Evolutionary conservation across 257 asterid genomes (phyloP).

Genomic region (Misopates orontium): DNA sequence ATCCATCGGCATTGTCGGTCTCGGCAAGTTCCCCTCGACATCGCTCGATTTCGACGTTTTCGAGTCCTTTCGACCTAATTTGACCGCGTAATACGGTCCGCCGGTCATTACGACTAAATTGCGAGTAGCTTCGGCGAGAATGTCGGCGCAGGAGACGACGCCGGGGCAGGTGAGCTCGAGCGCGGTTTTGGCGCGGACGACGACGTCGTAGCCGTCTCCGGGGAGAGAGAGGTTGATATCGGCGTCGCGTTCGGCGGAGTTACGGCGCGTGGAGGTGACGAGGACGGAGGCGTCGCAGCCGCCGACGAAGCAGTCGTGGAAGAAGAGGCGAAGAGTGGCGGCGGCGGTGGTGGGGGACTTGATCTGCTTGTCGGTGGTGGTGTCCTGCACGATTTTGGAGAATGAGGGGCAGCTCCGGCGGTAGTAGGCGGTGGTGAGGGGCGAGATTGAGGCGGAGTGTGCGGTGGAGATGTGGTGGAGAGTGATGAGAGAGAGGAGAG

Average conservation of each 20-base stretch:
- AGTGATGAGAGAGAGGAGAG: slow-evolving; percentile 15
- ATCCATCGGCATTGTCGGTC: slow-evolving; percentile 61
- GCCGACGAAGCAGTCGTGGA: slow-evolving; percentile 81
- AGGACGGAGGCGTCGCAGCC: slow-evolving; percentile 96
- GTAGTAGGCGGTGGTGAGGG: slow-evolving; percentile 52
- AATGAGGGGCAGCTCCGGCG: slow-evolving; percentile 61
- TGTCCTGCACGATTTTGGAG: slow-evolving; percentile 67
- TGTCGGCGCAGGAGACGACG: slow-evolving; percentile 87
- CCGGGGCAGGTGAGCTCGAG: slow-evolving; percentile 88
- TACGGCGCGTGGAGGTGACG: slow-evolving; percentile 76
- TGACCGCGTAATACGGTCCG: slow-evolving; percentile 74
- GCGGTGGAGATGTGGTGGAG: slow-evolving; percentile 30
- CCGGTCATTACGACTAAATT: slow-evolving; percentile 82
- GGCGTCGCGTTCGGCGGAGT: slow-evolving; percentile 86
- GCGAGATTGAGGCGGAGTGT: slow-evolving; percentile 22
- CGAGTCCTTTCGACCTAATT: slow-evolving; percentile 70
- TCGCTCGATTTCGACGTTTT: slow-evolving; percentile 41
- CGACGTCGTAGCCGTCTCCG: slow-evolving; percentile 93
- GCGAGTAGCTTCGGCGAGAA: slow-evolving; percentile 77
- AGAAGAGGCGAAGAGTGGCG: slow-evolving; percentile 89
- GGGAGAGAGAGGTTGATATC: slow-evolving; percentile 92
- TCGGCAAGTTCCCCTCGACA: slow-evolving; percentile 73
- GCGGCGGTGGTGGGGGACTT: slow-evolving; percentile 95
- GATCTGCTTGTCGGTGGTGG: slow-evolving; percentile 85
- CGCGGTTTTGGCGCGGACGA: slow-evolving; percentile 82